Conservation (phyloP, 192 early-diverging fungal genomes). For the Geranomyces michiganensis region DNA sequence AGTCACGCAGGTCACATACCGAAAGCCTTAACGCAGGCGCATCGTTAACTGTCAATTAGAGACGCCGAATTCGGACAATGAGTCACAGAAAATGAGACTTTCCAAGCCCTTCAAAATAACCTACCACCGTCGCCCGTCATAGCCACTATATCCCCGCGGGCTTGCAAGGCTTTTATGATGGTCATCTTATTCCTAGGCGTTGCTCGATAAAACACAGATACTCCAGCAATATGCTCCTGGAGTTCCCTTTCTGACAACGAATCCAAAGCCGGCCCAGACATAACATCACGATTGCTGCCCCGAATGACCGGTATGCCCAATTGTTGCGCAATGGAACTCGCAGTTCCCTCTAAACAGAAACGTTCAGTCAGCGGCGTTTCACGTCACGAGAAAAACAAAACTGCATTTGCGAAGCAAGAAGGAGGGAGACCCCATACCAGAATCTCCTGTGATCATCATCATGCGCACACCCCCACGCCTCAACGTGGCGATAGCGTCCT, state of each 20-base stretch:
- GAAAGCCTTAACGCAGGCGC: slow-evolving; percentile 90
- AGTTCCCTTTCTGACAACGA: slow-evolving; percentile 40
- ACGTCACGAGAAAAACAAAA: too few species aligned
- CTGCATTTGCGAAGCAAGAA: background rate
- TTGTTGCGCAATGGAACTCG: slow-evolving; percentile 82
- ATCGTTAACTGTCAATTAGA: slow-evolving; percentile 73
- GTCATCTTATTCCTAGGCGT: slow-evolving; percentile 87
- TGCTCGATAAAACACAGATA: slow-evolving; percentile 70
- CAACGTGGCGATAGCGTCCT: slow-evolving; percentile 71
- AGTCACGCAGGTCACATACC: slow-evolving; percentile 20
- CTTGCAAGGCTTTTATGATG: slow-evolving; percentile 87
- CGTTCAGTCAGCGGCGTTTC: background rate
- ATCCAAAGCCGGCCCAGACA: slow-evolving; percentile 55
- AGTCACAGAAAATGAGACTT: background rate
- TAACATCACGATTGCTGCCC: slow-evolving; percentile 14
- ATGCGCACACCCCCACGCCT: slow-evolving; percentile 81
- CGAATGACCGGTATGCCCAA: slow-evolving; percentile 71
- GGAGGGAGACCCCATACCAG: too few species aligned
- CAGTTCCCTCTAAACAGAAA: slow-evolving; percentile 71
- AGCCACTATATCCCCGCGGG: slow-evolving; percentile 83
- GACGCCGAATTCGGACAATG: background rate
- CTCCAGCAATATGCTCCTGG: slow-evolving; percentile 35
- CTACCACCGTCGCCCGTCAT: slow-evolving; percentile 90
- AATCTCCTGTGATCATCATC: slow-evolving; percentile 99
- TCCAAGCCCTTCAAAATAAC: background rate